Percentiles rank a stretch among this genome's conserved stretches.
Conservation (phyloP, 495 filamentous ascomycete species). For the Gamarada debralockiae region DNA sequence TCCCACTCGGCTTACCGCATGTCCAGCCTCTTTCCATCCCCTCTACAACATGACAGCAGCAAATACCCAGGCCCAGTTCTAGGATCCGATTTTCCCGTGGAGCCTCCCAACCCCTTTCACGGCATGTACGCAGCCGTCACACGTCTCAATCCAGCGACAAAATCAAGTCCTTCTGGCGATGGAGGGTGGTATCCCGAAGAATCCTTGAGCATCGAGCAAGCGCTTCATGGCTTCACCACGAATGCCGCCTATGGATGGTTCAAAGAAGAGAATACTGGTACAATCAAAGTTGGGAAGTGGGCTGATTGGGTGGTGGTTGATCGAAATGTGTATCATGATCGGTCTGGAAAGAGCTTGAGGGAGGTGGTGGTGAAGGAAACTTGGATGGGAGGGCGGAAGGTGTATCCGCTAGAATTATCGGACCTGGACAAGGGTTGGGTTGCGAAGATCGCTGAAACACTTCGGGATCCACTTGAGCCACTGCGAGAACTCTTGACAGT, state of each 20-base stretch:
- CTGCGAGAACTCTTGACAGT: no score
- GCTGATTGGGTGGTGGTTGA: constrained; percentile 64
- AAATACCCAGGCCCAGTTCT: constrained; percentile 38
- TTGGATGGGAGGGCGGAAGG: constrained; percentile 53
- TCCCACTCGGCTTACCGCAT: constrained; percentile 53
- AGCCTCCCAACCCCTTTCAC: constrained; percentile 54
- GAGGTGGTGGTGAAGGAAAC: constrained; percentile 53
- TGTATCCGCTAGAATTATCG: constrained; percentile 25
- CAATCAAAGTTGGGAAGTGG: constrained; percentile 46
- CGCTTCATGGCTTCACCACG: constrained; percentile 52
- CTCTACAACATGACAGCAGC: constrained; percentile 1
- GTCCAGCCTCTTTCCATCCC: constrained; percentile 40
- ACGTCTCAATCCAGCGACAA: constrained; percentile 47
- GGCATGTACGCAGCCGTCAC: constrained; percentile 61
- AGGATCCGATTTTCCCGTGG: constrained; percentile 64
- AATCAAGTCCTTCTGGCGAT: constrained; percentile 36
- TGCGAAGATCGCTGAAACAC: no score
- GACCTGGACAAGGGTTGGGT: not conserved
- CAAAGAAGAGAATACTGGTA: constrained; percentile 46
- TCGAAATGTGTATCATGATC: constrained; percentile 32
- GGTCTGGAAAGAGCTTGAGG: constrained; percentile 40
- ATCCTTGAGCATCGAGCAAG: constrained; percentile 46
- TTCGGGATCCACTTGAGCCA: no score
- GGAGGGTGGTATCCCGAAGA: constrained; percentile 53
- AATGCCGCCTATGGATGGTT: constrained; percentile 42